Conservation (phyloP, 1,139 yeast genomes). For the Debaryomyces sp. region DNA sequence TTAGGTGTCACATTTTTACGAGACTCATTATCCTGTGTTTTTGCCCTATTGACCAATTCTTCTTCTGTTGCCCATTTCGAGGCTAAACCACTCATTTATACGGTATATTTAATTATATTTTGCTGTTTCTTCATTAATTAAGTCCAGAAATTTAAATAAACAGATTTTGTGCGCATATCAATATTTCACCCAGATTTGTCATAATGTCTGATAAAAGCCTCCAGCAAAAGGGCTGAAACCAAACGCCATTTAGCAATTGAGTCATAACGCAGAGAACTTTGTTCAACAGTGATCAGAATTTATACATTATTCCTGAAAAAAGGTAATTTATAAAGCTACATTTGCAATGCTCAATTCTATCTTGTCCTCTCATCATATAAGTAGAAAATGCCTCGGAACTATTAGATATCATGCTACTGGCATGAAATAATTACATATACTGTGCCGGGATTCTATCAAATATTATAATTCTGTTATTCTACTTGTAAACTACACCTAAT, state of each 20-base stretch:
- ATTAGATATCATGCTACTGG: background rate
- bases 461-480: background rate
- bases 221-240: background rate
- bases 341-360: background rate
- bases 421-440: background rate
- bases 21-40: slow-evolving; percentile 22
- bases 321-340: background rate
- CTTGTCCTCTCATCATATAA: background rate
- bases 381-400: background rate
- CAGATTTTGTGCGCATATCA: slow-evolving; percentile 1
- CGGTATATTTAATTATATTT: slow-evolving; percentile 1
- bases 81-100: slow-evolving; percentile 33
- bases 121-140: background rate
- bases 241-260: background rate
- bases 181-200: background rate
- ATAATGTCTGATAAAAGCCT: background rate
- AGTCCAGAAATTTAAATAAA: slow-evolving; percentile 2
- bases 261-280: background rate
- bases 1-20: slow-evolving; percentile 7
- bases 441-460: background rate
- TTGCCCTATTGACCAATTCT: slow-evolving; percentile 27
- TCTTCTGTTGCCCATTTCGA: slow-evolving; percentile 45
- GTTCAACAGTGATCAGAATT: background rate
- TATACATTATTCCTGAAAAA: background rate
- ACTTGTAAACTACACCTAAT: background rate